Evolutionary conservation across 192 early-diverging fungal species (phyloP).

Genomic region (Linnemannia elongata): DNA sequence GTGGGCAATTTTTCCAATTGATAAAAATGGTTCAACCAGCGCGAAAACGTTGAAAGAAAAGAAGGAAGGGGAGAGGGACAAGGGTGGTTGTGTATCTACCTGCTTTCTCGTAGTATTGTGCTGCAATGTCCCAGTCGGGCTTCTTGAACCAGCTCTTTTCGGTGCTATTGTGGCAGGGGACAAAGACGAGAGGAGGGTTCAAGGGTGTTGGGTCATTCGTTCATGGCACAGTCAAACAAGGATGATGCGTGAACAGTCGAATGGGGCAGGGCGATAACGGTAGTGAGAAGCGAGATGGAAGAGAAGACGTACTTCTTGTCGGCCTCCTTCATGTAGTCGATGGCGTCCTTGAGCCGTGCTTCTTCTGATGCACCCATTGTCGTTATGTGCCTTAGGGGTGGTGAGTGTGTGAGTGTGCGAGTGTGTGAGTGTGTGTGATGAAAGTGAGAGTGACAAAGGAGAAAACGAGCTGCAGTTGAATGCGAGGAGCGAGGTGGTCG

Average conservation of each 20-base stretch:
- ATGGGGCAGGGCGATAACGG: no score
- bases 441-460: background rate
- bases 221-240: background rate
- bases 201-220: background rate
- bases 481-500: no score
- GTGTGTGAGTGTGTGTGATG: background rate
- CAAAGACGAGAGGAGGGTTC: background rate
- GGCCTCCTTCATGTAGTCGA: slow-evolving; percentile 53
- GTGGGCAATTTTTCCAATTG: background rate
- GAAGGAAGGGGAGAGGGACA: background rate
- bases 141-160: slow-evolving; percentile 73
- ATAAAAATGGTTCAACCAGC: background rate
- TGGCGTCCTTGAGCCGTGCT: slow-evolving; percentile 46
- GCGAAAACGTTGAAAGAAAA: background rate
- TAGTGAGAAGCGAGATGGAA: background rate
- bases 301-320: slow-evolving; percentile 39
- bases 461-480: background rate
- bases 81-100: slow-evolving; percentile 59
- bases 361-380: slow-evolving; percentile 46
- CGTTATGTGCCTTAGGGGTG: background rate
- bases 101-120: slow-evolving; percentile 78
- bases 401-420: background rate
- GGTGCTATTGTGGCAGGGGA: slow-evolving; percentile 41
- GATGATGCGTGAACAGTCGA: background rate
- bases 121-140: slow-evolving; percentile 85